Conservation (phyloP, 805 yeast genomes). For the Candida hungchunana region DNA sequence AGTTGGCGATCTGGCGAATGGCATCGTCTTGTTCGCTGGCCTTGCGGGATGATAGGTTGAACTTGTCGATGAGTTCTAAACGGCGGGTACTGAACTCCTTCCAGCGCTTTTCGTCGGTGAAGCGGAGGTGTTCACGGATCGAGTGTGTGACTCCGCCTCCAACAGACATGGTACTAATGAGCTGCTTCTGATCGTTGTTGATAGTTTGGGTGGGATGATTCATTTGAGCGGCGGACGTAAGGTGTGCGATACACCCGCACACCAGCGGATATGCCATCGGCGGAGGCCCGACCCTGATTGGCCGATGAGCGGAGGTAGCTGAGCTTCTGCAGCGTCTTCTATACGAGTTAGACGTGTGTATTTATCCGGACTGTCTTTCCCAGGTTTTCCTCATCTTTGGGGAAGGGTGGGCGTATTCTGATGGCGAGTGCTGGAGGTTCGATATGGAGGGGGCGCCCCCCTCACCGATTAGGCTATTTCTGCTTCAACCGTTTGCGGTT, state of each 20-base stretch:
- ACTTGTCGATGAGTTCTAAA: conserved; percentile 79
- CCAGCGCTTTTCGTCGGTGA: conserved; percentile 83
- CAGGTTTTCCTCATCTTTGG: too few relatives aligned
- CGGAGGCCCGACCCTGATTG: too few relatives aligned
- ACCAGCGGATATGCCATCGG: conserved; percentile 4
- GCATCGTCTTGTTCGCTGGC: conserved; percentile 91
- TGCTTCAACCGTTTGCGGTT: too few relatives aligned
- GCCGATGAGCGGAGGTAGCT: too few relatives aligned
- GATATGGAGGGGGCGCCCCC: too few relatives aligned
- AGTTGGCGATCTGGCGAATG: conserved; percentile 72
- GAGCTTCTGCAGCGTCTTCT: too few relatives aligned
- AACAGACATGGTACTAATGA: background rate
- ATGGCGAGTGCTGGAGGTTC: too few relatives aligned
- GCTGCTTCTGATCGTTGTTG: background rate
- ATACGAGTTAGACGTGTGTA: too few relatives aligned
- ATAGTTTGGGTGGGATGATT: conserved; percentile 5
- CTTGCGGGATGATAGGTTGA: conserved; percentile 56
- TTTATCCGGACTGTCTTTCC: too few relatives aligned
- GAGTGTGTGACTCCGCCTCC: conserved; percentile 36
- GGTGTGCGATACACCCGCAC: conserved; percentile 5
- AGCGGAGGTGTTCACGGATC: conserved; percentile 53
- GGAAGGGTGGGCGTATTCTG: too few relatives aligned
- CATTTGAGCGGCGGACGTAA: conserved; percentile 1
- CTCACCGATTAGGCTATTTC: too few relatives aligned
- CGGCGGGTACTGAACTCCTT: conserved; percentile 87